A percentile compares a stretch with the other conserved stretches of the same genome.
Conservation (phyloP, 2,329 filamentous ascomycete genomes). For the Ceratocystis colombiana region DNA sequence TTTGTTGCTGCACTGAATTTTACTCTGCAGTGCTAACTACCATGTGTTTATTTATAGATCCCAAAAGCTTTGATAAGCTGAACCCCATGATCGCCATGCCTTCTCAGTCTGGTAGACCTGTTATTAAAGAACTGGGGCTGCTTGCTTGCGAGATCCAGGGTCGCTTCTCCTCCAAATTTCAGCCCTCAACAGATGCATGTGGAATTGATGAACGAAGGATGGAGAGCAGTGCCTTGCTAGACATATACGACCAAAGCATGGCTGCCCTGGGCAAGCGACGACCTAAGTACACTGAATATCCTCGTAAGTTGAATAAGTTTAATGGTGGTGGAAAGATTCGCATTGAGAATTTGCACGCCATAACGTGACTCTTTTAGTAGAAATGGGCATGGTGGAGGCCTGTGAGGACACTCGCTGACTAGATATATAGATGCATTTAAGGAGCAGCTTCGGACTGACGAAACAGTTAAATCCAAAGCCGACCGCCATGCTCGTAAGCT, state of each 20-base stretch:
- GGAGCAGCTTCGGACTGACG: slow-evolving; percentile 40
- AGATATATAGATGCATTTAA: slow-evolving; percentile 35
- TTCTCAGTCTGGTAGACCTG: slow-evolving; percentile 34
- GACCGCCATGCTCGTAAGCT: slow-evolving; percentile 40
- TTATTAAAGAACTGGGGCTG: slow-evolving; percentile 35
- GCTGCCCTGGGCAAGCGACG: slow-evolving; percentile 36
- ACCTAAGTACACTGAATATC: slow-evolving; percentile 41
- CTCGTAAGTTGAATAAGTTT: slow-evolving; percentile 31
- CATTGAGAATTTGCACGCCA: too few species aligned
- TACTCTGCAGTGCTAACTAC: background rate
- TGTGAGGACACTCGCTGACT: slow-evolving; percentile 3
- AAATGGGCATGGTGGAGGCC: too few species aligned
- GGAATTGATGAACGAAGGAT: slow-evolving; percentile 37
- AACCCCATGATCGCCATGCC: slow-evolving; percentile 37
- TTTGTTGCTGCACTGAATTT: slow-evolving; percentile 4
- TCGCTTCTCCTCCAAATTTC: slow-evolving; percentile 36
- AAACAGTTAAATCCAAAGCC: slow-evolving; percentile 39
- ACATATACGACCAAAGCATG: slow-evolving; percentile 38
- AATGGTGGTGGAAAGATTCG: background rate
- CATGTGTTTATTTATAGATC: slow-evolving; percentile 28
- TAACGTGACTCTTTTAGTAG: too few species aligned
- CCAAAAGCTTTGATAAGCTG: slow-evolving; percentile 40
- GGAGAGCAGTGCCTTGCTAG: slow-evolving; percentile 35
- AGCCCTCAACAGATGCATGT: slow-evolving; percentile 34
- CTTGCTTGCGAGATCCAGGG: slow-evolving; percentile 40